phyloP scores from a whole-genome alignment of 768 basidiomycete genomes.

The Lentinula guzmanii region DNA sequence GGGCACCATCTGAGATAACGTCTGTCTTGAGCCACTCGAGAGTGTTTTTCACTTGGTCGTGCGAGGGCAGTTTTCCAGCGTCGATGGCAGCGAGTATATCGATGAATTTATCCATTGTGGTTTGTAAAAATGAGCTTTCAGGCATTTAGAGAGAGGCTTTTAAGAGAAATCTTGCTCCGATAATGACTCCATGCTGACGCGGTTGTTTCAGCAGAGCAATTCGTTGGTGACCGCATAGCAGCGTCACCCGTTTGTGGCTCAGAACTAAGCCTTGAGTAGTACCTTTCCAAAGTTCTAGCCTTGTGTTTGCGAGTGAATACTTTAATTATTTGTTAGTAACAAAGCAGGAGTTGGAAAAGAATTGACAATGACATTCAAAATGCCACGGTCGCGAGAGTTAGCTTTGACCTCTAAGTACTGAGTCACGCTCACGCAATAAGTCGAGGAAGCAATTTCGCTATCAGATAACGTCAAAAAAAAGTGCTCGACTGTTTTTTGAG shows the following conservation, averaged over 20 bases:
- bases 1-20: conserved; percentile 41
- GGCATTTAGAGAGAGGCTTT: background rate
- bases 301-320: too few species aligned
- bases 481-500: too few species aligned
- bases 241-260: background rate
- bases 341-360: too few species aligned
- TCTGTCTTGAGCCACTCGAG: conserved; percentile 52
- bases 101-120: conserved; percentile 57
- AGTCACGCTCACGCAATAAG: too few species aligned
- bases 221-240: background rate
- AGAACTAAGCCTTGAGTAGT: too few species aligned
- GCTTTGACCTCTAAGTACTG: background rate
- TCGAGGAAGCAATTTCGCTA: too few species aligned
- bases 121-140: background rate
- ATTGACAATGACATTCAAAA: too few species aligned
- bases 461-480: too few species aligned
- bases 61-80: conserved; percentile 65
- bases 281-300: too few species aligned
- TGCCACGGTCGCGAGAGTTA: background rate
- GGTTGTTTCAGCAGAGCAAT: background rate
- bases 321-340: too few species aligned
- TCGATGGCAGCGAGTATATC: conserved; percentile 62
- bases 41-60: conserved; percentile 46
- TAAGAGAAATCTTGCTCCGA: background rate
- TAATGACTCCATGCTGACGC: background rate